Percentiles rank a stretch among this genome's conserved stretches.
Conservation (phyloP, 169 alveolate species). For the Plasmodium cynomolgi region DNA sequence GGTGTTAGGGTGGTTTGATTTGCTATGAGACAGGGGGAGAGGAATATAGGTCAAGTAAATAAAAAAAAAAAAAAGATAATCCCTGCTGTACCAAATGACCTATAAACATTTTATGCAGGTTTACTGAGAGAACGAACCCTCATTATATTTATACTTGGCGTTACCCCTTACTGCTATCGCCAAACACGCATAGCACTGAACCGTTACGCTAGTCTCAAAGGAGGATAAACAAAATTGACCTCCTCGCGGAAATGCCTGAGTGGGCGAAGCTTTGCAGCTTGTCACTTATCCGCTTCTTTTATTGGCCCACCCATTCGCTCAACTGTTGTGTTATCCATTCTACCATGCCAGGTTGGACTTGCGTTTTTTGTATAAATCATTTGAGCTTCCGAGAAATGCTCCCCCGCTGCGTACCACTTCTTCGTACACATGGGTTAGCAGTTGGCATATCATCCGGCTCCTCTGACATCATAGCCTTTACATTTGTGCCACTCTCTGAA, state of each 20-base stretch:
- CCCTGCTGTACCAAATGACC: neutral
- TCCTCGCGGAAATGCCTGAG: neutral
- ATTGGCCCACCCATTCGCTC: neutral
- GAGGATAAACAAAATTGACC: neutral
- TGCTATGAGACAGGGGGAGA: neutral
- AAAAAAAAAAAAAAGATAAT: neutral
- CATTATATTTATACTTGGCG: neutral
- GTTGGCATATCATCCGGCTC: neutral
- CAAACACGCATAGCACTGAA: neutral
- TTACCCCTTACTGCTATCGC: neutral
- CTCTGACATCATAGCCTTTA: neutral
- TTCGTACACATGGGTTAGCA: neutral
- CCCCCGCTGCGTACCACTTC: neutral
- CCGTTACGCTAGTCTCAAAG: neutral
- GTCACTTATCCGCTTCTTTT: neutral
- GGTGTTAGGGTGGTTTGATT: neutral
- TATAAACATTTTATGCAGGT: neutral
- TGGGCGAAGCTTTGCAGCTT: neutral
- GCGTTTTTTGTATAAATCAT: neutral
- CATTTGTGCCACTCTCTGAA: neutral
- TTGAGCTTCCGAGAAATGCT: neutral
- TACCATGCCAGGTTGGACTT: neutral
- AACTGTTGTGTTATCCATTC: neutral
- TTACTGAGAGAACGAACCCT: neutral
- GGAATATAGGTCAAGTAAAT: neutral